Conservation (phyloP, 768 basidiomycete genomes). For the Phanerochaete sordida region DNA sequence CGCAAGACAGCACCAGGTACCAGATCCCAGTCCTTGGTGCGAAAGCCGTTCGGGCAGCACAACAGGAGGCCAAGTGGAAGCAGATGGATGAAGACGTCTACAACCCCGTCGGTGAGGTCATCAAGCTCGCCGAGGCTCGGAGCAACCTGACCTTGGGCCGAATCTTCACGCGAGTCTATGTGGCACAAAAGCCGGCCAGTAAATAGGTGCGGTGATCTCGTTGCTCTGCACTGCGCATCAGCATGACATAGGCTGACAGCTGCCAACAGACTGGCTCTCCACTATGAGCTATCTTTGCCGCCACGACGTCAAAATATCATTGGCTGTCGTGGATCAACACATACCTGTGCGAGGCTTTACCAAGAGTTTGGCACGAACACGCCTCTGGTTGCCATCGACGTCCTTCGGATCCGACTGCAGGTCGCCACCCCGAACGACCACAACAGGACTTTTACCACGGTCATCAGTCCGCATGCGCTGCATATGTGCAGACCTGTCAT, state of each 20-base stretch:
- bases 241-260: not conserved
- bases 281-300: not conserved
- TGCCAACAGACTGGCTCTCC: not conserved
- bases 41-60: not conserved
- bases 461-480: not conserved
- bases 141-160: constrained; percentile 49
- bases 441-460: not conserved
- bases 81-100: constrained; percentile 36
- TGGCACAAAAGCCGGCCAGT: not conserved
- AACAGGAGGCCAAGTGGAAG: constrained; percentile 12
- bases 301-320: not conserved
- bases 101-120: constrained; percentile 48
- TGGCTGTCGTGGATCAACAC: not conserved
- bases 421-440: no score
- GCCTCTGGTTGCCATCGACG: not conserved
- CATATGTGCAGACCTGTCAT: not conserved
- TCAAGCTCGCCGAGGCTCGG: constrained; percentile 58
- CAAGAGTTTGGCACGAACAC: no score
- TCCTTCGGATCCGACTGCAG: not conserved
- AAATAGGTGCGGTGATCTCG: not conserved
- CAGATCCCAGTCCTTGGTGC: no score
- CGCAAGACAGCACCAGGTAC: constrained; percentile 19
- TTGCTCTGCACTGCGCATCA: not conserved
- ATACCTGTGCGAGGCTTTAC: not conserved
- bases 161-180: constrained; percentile 25